Conservation (phyloP, 768 basidiomycete genomes). For the Tulasnella sp. region DNA sequence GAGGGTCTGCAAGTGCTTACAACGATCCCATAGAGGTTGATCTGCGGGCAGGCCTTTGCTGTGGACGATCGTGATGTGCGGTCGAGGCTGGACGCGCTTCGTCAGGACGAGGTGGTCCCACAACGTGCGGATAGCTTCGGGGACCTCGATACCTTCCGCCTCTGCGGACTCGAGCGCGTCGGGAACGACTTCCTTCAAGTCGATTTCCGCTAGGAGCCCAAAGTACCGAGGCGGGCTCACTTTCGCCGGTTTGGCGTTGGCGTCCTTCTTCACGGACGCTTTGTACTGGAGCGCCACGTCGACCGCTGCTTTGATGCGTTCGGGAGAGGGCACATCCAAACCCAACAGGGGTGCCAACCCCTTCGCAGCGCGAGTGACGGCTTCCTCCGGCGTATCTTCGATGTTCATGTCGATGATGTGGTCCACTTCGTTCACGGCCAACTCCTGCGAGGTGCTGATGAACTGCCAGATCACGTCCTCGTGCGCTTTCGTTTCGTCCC, state of each 20-base stretch:
- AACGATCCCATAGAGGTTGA: constrained; percentile 40
- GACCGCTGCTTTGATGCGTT: constrained; percentile 43
- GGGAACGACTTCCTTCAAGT: constrained; percentile 41
- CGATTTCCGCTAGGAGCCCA: constrained; percentile 63
- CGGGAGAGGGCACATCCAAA: constrained; percentile 40
- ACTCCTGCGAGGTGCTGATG: constrained; percentile 48
- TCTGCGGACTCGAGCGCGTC: constrained; percentile 25
- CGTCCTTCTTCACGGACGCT: constrained; percentile 24
- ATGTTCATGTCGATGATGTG: constrained; percentile 55
- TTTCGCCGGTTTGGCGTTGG: constrained; percentile 17
- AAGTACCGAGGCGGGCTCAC: constrained; percentile 51
- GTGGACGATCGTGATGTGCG: constrained; percentile 87
- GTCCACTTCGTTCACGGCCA: constrained; percentile 54
- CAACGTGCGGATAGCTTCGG: constrained; percentile 28
- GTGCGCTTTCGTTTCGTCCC: constrained; percentile 46
- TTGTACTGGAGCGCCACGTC: constrained; percentile 35
- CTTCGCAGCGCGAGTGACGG: constrained; percentile 47
- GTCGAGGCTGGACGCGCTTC: constrained; percentile 41
- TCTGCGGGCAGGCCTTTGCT: constrained; percentile 33
- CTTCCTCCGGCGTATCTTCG: constrained; percentile 38
- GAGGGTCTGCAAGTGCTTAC: constrained; percentile 32
- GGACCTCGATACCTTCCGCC: constrained; percentile 22
- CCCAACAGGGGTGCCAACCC: constrained; percentile 45
- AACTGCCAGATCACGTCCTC: constrained; percentile 81
- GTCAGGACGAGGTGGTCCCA: constrained; percentile 38